Base-by-base conservation (phyloP, 2,329 filamentous ascomycete genomes). In the Xylariaceae sp. region DNA sequence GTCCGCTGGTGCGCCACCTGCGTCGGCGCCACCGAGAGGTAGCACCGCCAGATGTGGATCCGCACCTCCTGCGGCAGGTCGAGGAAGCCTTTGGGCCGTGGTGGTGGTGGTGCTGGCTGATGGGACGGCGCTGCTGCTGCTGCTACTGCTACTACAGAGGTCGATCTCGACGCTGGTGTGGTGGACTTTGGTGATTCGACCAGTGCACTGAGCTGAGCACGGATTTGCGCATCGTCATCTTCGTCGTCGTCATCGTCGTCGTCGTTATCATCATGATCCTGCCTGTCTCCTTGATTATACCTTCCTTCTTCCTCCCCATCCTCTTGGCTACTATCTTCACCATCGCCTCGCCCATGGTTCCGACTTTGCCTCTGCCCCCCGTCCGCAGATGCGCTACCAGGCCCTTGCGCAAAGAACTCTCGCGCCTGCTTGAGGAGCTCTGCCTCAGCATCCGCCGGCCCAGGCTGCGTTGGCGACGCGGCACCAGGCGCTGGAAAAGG, bases 11-110 rank as follows among this genome's bases (percentile, higher is more conserved):
- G 38, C 9, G 49, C 36, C 15, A 9, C 21, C 14, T 43, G 40
- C 4, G 40, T 33, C 5, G 44, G 37, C 21, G 35, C 13, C 3
- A 31, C 23, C 5, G 36, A 42, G 2, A 54, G 40, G 8, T 43
- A 47, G 9, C 47, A 41, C 3, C 45, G 35, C 49, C 50, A 55
- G 31, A 55, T 55, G 24, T 42, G 31, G 6, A 45, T n/a, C 5
- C 51, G 45, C 2, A 56, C 29, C 4, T 38, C 30, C 0, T 21
- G 9, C 6, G 51, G 50, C 2, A 56, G 34, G 17, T 35, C 24
- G 31, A 19, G 36, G 46, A 54, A 47, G 18, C 29, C 28, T 4
- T 7, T 23, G 19, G n/a, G 11, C 12, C 24, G 9, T 3, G n/a
- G 5, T 8, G 31, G 15, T 26, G 28, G 4, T 23, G 36, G 14